phyloP scores from a whole-genome alignment of 257 asterid species.

The Plantago major region DNA sequence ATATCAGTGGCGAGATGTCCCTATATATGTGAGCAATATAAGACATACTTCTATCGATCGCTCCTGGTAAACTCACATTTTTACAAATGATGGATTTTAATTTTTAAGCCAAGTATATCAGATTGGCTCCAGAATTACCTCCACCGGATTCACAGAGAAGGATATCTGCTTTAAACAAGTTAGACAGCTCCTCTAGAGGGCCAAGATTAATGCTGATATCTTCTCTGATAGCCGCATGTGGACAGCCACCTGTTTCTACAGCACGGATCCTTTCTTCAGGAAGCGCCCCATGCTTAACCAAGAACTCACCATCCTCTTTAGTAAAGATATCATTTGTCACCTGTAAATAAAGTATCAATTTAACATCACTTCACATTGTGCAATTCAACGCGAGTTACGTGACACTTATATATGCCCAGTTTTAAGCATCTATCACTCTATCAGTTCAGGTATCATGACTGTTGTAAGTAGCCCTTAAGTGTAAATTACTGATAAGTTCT shows the following conservation, averaged over 20 bases:
- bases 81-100: background rate
- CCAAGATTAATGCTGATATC: slow-evolving; percentile 94
- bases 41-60: too few relatives aligned
- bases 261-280: slow-evolving; percentile 96
- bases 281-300: slow-evolving; percentile 89
- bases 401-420: too few relatives aligned
- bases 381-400: background rate
- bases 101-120: background rate
- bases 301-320: slow-evolving; percentile 93
- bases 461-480: too few relatives aligned
- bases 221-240: slow-evolving; percentile 95
- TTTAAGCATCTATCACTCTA: too few relatives aligned
- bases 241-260: slow-evolving; percentile 97
- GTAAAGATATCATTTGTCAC: slow-evolving; percentile 97
- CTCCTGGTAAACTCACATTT: background rate
- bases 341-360: slow-evolving; percentile 25
- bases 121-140: slow-evolving; percentile 40
- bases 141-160: slow-evolving; percentile 98
- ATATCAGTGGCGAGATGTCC: too few relatives aligned
- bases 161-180: slow-evolving; percentile 74
- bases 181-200: slow-evolving; percentile 94
- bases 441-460: too few relatives aligned
- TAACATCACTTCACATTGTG: background rate
- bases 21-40: too few relatives aligned
- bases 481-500: too few relatives aligned